Evolutionary conservation across 2,329 filamentous ascomycete species (phyloP).

Genomic region (Pseudogymnoascus sp.): DNA sequence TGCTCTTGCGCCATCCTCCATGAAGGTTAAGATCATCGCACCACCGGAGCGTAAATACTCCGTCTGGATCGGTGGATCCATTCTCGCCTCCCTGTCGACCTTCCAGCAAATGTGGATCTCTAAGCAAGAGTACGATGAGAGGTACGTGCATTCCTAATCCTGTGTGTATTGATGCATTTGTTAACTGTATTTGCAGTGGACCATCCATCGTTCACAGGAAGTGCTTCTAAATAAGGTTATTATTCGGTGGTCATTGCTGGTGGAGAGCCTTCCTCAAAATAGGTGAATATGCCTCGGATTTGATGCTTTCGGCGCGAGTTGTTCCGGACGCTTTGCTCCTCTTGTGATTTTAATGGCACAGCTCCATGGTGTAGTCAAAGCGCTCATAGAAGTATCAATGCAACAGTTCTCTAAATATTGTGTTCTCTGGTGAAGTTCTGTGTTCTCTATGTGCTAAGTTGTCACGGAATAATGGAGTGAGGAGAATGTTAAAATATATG

Average conservation of each 20-base stretch:
- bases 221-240: constrained; percentile 87
- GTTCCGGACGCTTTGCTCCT: constrained; percentile 26
- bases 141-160: constrained; percentile 1
- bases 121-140: constrained; percentile 85
- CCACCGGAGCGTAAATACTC: constrained; percentile 99
- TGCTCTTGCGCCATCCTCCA: constrained; percentile 95
- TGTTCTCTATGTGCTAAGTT: neutral
- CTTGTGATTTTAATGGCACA: constrained; percentile 13
- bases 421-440: neutral
- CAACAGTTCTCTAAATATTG: constrained; percentile 1
- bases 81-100: constrained; percentile 97
- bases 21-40: constrained; percentile 99
- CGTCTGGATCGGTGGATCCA: constrained; percentile 99
- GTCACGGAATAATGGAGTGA: neutral
- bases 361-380: constrained; percentile 11
- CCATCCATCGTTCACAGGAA: constrained; percentile 99
- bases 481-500: neutral
- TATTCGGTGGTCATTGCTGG: neutral
- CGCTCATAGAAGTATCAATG: constrained; percentile 11
- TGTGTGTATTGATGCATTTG: neutral
- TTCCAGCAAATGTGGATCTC: constrained; percentile 99
- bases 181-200: constrained; percentile 88
- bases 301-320: constrained; percentile 29
- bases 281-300: constrained; percentile 30
- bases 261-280: constrained; percentile 23